A percentile compares a stretch with the other conserved stretches of the same genome.
Evolutionary conservation across 106 monocot genomes (phyloP).

Genomic region (Dendrobium nobile): DNA sequence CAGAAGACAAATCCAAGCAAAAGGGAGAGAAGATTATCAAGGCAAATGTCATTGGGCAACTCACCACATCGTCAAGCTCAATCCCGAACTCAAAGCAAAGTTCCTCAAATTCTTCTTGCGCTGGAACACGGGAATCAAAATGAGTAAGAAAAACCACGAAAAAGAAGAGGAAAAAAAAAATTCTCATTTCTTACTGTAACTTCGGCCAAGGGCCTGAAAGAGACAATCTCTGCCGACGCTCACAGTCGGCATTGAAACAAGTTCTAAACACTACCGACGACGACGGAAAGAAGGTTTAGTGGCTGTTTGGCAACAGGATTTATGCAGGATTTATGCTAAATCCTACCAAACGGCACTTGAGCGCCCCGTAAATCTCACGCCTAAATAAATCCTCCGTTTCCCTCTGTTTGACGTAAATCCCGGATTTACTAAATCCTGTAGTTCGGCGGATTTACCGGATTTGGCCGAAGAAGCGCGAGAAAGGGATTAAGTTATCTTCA

Average conservation of each 20-base stretch:
- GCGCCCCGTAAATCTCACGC: too few relatives aligned
- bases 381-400: too few relatives aligned
- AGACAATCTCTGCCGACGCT: slow-evolving; percentile 62
- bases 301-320: too few relatives aligned
- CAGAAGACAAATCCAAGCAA: neutral
- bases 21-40: neutral
- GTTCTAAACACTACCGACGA: too few relatives aligned
- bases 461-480: too few relatives aligned
- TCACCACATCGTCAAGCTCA: slow-evolving; percentile 92
- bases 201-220: slow-evolving; percentile 43
- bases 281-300: too few relatives aligned
- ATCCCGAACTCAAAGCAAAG: slow-evolving; percentile 94
- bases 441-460: too few relatives aligned
- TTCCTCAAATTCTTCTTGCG: slow-evolving; percentile 82
- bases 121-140: slow-evolving; percentile 26
- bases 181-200: slow-evolving; percentile 29
- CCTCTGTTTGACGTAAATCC: too few relatives aligned
- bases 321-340: too few relatives aligned
- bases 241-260: slow-evolving; percentile 55
- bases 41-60: neutral
- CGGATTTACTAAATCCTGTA: too few relatives aligned
- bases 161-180: neutral
- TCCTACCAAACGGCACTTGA: too few relatives aligned
- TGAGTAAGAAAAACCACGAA: neutral
- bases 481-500: too few relatives aligned